Conservation (phyloP, 2,329 filamentous ascomycete genomes). For the Botrytis sinoallii region DNA sequence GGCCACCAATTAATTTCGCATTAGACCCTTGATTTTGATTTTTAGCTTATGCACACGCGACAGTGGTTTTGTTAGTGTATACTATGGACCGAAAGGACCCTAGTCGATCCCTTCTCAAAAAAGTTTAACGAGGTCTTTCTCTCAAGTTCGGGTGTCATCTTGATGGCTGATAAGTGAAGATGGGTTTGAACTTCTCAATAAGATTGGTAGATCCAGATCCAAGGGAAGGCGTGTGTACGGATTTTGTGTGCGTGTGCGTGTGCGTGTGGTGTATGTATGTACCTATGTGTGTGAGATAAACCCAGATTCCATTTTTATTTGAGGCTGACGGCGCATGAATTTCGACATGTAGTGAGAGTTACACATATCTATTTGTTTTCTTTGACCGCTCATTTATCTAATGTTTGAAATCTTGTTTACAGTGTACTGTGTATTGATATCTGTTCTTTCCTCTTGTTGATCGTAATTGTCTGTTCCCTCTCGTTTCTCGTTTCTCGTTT, state of each 20-base stretch:
- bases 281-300: not conserved
- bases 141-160: not conserved
- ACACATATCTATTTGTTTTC: not conserved
- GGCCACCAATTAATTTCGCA: not conserved
- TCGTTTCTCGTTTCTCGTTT: not conserved
- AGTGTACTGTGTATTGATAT: not conserved
- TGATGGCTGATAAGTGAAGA: not conserved
- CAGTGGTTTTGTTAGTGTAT: not conserved
- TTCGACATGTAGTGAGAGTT: not conserved
- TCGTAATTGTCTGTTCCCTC: not conserved
- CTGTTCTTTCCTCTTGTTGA: not conserved
- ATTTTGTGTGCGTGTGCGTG: not conserved
- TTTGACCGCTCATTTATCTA: conserved; percentile 15
- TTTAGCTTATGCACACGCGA: conserved; percentile 9
- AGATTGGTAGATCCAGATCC: conserved; percentile 8
- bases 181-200: not conserved
- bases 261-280: not conserved
- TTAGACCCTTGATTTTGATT: not conserved
- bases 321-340: conserved; percentile 12
- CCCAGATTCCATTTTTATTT: not conserved
- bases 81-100: not conserved
- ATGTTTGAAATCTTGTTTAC: not conserved
- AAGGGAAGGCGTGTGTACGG: not conserved
- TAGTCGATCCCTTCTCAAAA: conserved; percentile 2
- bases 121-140: not conserved